These are phyloP conservation scores for Clathrus columnatus DNA, from an alignment of 768 basidiomycete genomes.

Conservation along the genomic window DNA sequence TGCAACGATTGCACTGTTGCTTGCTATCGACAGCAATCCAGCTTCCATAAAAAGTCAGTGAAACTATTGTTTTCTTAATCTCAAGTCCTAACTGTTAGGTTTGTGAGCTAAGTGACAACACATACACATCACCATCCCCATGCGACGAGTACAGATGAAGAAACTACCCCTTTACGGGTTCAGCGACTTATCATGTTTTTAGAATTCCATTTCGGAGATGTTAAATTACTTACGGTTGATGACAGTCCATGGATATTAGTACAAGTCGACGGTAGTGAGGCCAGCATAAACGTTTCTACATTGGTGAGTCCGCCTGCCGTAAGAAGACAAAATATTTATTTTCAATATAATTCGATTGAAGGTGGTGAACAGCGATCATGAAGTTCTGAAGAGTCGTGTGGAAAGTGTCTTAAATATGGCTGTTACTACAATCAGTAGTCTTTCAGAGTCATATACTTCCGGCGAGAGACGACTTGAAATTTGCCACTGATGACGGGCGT, in stretches of 20 bases:
- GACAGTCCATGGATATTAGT: too few relatives aligned
- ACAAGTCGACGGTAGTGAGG: too few relatives aligned
- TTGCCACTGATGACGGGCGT: too few relatives aligned
- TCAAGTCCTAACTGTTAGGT: conserved; percentile 9
- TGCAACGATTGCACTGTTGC: conserved; percentile 82
- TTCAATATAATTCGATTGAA: conserved; percentile 20
- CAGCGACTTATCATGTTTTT: conserved; percentile 76
- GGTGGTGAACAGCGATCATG: conserved; percentile 64
- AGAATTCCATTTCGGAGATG: conserved; percentile 89
- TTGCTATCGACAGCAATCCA: conserved; percentile 88
- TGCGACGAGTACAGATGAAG: conserved; percentile 47
- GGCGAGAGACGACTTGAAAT: too few relatives aligned
- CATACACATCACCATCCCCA: conserved; percentile 37
- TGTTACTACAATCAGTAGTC: conserved; percentile 68
- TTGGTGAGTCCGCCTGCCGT: too few relatives aligned
- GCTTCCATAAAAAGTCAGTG: conserved; percentile 78
- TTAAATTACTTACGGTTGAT: too few relatives aligned
- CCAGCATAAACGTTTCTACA: too few relatives aligned
- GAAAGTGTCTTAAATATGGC: conserved; percentile 90
- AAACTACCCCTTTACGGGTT: conserved; percentile 39
- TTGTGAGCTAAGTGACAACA: conserved; percentile 44
- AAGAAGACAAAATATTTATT: too few relatives aligned
- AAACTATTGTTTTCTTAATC: neutral
- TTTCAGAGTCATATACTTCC: conserved; percentile 48
- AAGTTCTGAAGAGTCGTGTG: conserved; percentile 66